These are phyloP conservation scores for Davidsoniella australis DNA, from an alignment of 2,329 filamentous ascomycete species.

Conservation along the genomic window DNA sequence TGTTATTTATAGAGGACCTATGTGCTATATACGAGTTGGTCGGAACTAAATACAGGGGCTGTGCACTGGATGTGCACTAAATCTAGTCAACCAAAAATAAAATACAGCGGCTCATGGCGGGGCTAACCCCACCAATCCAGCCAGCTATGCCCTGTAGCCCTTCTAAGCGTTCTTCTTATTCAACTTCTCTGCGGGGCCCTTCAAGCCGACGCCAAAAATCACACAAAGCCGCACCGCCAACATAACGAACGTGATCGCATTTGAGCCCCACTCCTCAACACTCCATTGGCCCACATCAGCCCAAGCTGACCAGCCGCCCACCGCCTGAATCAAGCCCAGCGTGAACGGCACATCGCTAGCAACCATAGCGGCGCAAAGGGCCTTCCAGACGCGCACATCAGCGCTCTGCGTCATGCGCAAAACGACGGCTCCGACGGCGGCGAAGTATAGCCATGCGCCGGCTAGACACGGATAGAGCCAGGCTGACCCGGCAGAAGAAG, in stretches of 20 bases:
- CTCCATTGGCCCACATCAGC: conserved; percentile 3
- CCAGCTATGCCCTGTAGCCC: too few species aligned
- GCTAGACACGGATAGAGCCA: conserved; percentile 10
- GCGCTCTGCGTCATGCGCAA: conserved; percentile 1
- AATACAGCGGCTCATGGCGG: too few species aligned
- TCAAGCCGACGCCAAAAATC: conserved; percentile 6
- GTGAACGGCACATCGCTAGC: conserved; percentile 8
- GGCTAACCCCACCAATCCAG: too few species aligned
- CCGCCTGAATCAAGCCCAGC: conserved; percentile 6
- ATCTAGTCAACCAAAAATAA: too few species aligned
- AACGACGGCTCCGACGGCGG: conserved; percentile 4
- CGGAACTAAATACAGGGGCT: too few species aligned
- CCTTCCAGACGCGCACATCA: conserved; percentile 9
- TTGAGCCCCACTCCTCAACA: conserved; percentile 2
- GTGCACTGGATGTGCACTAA: too few species aligned
- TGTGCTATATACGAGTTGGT: too few species aligned
- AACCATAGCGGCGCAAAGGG: conserved; percentile 9
- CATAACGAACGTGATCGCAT: conserved; percentile 7
- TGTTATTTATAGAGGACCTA: too few species aligned
- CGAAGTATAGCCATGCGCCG: conserved; percentile 11
- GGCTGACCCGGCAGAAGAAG: neutral
- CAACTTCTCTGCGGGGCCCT: neutral
- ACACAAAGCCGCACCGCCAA: conserved; percentile 5
- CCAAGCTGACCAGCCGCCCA: conserved; percentile 8
- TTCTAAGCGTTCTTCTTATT: neutral